phyloP scores from a whole-genome alignment of 495 filamentous ascomycete species.

The Penicillium angulare region DNA sequence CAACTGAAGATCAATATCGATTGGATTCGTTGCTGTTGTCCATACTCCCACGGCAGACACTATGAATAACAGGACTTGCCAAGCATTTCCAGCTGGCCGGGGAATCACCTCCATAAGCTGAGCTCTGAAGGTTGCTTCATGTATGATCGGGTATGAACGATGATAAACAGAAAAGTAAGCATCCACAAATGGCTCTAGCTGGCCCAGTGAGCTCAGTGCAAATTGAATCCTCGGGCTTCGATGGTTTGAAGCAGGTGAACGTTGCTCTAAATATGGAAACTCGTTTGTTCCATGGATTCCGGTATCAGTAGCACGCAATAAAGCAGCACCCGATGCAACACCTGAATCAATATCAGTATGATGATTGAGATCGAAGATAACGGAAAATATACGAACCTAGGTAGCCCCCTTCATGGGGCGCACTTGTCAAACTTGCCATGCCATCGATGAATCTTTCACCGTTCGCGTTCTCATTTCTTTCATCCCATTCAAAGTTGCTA shows the following conservation, averaged over 20 bases:
- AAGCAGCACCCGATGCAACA: slow-evolving; percentile 16
- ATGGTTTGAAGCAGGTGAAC: not conserved
- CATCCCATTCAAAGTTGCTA: slow-evolving; percentile 19
- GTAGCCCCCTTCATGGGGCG: slow-evolving; percentile 13
- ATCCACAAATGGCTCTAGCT: slow-evolving; percentile 19
- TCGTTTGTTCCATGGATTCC: not conserved
- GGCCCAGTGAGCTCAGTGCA: slow-evolving; percentile 4
- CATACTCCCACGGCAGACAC: slow-evolving; percentile 15
- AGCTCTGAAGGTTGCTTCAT: slow-evolving; percentile 23
- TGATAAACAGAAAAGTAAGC: slow-evolving; percentile 20
- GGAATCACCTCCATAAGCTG: slow-evolving; percentile 21
- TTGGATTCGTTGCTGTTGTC: slow-evolving; percentile 7
- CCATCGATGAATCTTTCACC: slow-evolving; percentile 16
- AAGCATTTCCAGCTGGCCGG: slow-evolving; percentile 11
- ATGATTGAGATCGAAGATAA: not conserved
- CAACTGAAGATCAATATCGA: slow-evolving; percentile 10
- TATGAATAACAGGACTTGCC: slow-evolving; percentile 18
- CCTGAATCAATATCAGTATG: slow-evolving; percentile 3
- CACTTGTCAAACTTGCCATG: slow-evolving; percentile 21
- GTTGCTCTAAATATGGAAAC: not conserved
- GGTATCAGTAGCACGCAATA: slow-evolving; percentile 13
- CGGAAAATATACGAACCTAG: too few species aligned
- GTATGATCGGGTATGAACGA: slow-evolving; percentile 19
- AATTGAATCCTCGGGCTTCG: slow-evolving; percentile 4
- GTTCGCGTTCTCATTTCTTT: slow-evolving; percentile 2